A percentile compares a stretch with the other conserved stretches of the same genome.
Evolutionary conservation across 1,139 yeast genomes (phyloP).

Genomic region (Saccharomyces hybrid): DNA sequence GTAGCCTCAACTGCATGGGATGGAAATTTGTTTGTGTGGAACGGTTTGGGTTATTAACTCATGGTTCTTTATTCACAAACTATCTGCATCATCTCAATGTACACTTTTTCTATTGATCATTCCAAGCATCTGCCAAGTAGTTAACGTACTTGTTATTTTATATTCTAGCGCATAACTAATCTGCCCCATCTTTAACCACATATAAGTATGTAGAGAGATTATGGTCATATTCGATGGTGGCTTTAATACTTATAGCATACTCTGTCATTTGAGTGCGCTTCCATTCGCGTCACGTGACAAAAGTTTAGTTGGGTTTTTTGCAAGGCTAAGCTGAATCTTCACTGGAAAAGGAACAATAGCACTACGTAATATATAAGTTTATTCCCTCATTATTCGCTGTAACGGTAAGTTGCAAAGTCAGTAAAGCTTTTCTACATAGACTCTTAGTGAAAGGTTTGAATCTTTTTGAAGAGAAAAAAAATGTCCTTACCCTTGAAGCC

Average conservation of each 20-base stretch:
- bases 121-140: not conserved
- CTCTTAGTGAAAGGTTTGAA: not conserved
- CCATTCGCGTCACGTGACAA: not conserved
- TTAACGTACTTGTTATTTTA: not conserved
- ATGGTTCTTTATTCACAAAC: not conserved
- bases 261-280: not conserved
- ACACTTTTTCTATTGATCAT: not conserved
- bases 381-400: not conserved
- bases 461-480: not conserved
- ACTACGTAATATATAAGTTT: not conserved
- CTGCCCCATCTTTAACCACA: not conserved
- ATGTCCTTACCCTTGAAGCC: slow-evolving; percentile 32
- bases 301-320: not conserved
- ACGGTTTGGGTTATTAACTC: slow-evolving; percentile 36
- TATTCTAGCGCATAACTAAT: not conserved
- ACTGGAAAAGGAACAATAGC: not conserved
- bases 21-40: slow-evolving; percentile 91
- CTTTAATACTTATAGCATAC: not conserved
- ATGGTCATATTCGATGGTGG: not conserved
- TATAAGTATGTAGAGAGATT: not conserved
- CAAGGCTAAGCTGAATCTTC: not conserved
- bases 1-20: slow-evolving; percentile 96
- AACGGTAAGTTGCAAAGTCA: not conserved
- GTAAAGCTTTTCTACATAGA: not conserved
- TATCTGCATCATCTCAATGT: not conserved